Base-by-base conservation (phyloP, 2,329 filamentous ascomycete species). In the Arthrobotrys conoides region DNA sequence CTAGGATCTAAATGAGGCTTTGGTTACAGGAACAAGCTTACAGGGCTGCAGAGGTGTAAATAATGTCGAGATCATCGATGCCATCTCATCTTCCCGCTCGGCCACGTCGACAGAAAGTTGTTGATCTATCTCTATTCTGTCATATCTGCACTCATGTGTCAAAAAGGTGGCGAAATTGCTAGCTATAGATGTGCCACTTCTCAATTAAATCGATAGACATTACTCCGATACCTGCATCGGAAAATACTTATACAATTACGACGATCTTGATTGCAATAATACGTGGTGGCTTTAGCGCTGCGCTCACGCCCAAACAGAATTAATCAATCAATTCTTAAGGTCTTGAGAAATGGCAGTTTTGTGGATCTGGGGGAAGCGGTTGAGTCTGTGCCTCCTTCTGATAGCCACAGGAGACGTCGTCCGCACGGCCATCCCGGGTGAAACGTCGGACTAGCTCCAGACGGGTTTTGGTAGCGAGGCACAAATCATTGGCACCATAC, bases 31-130 rank as follows among this genome's bases (percentile, higher is more conserved):
- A 41, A 16, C 4, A 36, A 36, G 33, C 33, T 10, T 22, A 18
- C 18, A 3, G 8, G 18, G 55, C n/a, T 38, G 55, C 30, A 18
- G 55, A n/a, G n/a, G 14, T 10, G 10, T 59, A 3, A 46, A 66
- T 36, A 46, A 66, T 36, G 33, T 36, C 20, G 16, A 41, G 69
- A 61, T 66, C 36, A 57, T 57, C 69, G 59, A 72, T 72, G 69
- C 69, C 69, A 72, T 66, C 61, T 72, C 69, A 66, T 59, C 38
- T 57, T 48, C 44, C 33, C 48, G 53, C 51, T 8, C 30, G 33
- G 55, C 55, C 55, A 59, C 55, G 55, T 59, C 55, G 55, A 59
- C 55, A 22, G 20, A 22, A 18, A 24, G 33, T 20, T 14, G 55
- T 22, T 41, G 8, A 41, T 41, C 18, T 33, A 18, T 59, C 30